phyloP scores from a whole-genome alignment of 1,284 basidiomycete genomes.

The Cutaneotrichosporon mucoides region DNA sequence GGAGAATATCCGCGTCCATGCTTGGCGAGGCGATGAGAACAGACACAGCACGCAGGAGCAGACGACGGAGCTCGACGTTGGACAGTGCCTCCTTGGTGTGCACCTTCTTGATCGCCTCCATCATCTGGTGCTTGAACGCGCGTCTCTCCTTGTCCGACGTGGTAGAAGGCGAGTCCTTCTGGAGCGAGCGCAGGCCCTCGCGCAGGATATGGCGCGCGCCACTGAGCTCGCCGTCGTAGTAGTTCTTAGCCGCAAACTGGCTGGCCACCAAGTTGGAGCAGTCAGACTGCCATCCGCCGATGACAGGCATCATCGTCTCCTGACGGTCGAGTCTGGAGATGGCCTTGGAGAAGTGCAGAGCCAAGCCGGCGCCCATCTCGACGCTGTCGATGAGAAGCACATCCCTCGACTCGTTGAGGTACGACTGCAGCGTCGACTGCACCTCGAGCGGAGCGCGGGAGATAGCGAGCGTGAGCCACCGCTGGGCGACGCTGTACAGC shows the following conservation, averaged over 20 bases:
- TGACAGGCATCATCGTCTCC: conserved; percentile 52
- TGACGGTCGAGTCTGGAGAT: conserved; percentile 75
- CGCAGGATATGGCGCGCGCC: conserved; percentile 65
- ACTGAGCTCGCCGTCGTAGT: conserved; percentile 78
- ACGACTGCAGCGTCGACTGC: conserved; percentile 85
- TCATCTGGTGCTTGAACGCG: conserved; percentile 67
- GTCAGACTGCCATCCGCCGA: conserved; percentile 57
- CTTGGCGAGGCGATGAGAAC: conserved; percentile 66
- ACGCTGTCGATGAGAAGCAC: conserved; percentile 64
- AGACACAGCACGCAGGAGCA: conserved; percentile 84
- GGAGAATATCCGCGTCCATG: conserved; percentile 81
- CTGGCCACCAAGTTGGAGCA: conserved; percentile 69
- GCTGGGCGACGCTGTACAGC: conserved; percentile 67
- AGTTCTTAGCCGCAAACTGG: conserved; percentile 78
- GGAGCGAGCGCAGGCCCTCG: conserved; percentile 48
- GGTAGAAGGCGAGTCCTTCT: conserved; percentile 59
- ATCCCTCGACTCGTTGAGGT: conserved; percentile 69
- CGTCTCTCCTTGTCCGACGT: conserved; percentile 60
- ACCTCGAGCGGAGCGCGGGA: conserved; percentile 86
- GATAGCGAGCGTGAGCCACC: conserved; percentile 81
- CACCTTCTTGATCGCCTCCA: conserved; percentile 63
- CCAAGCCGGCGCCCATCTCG: conserved; percentile 84
- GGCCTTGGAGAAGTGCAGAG: conserved; percentile 74
- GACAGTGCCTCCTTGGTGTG: conserved; percentile 66
- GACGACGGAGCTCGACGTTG: conserved; percentile 72